Evolutionary conservation across 169 alveolate genomes (phyloP).

Genomic region (Eimeria zaria): DNA sequence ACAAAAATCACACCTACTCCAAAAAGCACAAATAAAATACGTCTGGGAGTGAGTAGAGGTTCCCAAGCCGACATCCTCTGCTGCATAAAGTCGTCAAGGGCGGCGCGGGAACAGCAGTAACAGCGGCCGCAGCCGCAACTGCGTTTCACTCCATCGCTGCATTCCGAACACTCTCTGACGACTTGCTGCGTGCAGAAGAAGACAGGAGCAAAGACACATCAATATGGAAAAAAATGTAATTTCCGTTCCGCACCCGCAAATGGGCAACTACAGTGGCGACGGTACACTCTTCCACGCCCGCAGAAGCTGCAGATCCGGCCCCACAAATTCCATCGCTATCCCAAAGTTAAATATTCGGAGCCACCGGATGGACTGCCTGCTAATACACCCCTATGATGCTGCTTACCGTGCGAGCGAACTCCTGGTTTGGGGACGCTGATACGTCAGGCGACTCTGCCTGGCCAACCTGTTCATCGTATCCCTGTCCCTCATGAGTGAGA

Average conservation of each 20-base stretch:
- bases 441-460: slow-evolving; percentile 12
- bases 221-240: neutral
- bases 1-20: slow-evolving; percentile 88
- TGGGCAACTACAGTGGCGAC: neutral
- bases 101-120: slow-evolving; percentile 64
- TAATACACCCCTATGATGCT: neutral
- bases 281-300: neutral
- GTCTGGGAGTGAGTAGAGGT: slow-evolving; percentile 94
- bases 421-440: slow-evolving; percentile 23
- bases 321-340: neutral
- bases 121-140: slow-evolving; percentile 79
- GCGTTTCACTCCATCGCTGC: slow-evolving; percentile 66
- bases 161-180: slow-evolving; percentile 46
- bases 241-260: neutral
- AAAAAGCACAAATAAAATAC: slow-evolving; percentile 91
- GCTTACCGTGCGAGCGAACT: slow-evolving; percentile 18
- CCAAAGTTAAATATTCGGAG: neutral
- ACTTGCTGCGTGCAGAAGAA: neutral
- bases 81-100: slow-evolving; percentile 86
- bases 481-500: slow-evolving; percentile 38
- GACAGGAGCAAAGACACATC: neutral
- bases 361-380: neutral
- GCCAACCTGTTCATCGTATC: neutral
- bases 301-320: neutral
- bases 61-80: slow-evolving; percentile 96